Evolutionary conservation across 2,329 filamentous ascomycete species (phyloP), one percentile per base, ranked within the genome.

Genomic region (Nothophoma quercina): DNA sequence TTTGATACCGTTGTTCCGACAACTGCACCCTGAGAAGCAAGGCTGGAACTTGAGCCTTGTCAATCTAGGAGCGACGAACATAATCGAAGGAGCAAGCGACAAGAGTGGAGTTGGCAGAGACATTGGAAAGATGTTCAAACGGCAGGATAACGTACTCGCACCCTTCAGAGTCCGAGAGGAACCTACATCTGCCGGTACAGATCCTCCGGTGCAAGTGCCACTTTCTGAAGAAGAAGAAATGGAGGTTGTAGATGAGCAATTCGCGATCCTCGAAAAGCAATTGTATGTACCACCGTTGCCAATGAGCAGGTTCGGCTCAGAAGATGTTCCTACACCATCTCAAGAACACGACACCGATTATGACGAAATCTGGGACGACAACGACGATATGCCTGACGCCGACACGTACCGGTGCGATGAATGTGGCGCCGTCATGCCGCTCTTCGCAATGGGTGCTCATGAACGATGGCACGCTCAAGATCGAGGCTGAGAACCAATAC

Each of bases 41-140:
- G 86, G 84, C 2, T 96, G 90, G 89, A 90, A 93, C 60, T 74
- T 97, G 15, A 90, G 89, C 59, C 77, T 98, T 43, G 79, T 98
- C 53, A 98, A 97, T 60, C 78, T 98, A 18, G 93, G 91, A 36
- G 92, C 90, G 7, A 89, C 90, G 12, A 96, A 96, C 69, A 93
- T 98, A 87, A 82, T 67, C 6, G 76, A 79, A 55, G 72, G 74
- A 4, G 78, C 75, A 19, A 76, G 78, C 7, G 76, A 74, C 45
- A 79, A 71, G 60, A 75, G 72, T 18, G 77, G 76, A 0, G 71
- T 67, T 10, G 90, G 90, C 1, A 81, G 89, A 58, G 87, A 96
- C 65, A 96, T 97, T 60, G 83, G 83, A 1, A 83, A 80, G 65
- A 96, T 97, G 91, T 96, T 97, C 70, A 85, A 79, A 65, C 81